Evolutionary conservation across 2,329 filamentous ascomycete genomes (phyloP).

Genomic region (Penicillium paneum): DNA sequence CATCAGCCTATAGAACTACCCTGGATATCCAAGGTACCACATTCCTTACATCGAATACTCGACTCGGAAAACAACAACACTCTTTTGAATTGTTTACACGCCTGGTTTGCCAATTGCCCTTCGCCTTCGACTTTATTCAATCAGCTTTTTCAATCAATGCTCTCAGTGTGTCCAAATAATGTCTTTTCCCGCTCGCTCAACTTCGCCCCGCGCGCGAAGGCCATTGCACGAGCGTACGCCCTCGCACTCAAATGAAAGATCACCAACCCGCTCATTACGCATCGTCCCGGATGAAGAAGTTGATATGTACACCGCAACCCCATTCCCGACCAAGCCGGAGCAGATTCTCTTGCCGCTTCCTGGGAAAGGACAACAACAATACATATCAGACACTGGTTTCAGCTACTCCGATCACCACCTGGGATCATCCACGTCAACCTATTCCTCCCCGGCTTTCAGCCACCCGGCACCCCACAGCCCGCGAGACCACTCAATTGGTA

Average conservation of each 20-base stretch:
- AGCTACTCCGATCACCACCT: slow-evolving; percentile 31
- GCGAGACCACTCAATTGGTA: slow-evolving; percentile 27
- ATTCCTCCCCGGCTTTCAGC: slow-evolving; percentile 29
- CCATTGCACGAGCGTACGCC: slow-evolving; percentile 47
- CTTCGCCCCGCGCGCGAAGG: slow-evolving; percentile 38
- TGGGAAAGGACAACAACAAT: slow-evolving; percentile 37
- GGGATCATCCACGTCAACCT: slow-evolving; percentile 28
- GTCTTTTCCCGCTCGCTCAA: slow-evolving; percentile 30
- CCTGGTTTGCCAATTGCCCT: neutral
- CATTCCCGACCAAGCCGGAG: slow-evolving; percentile 48
- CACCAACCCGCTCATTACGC: slow-evolving; percentile 38
- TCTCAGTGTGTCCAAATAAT: slow-evolving; percentile 29
- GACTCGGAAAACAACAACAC: slow-evolving; percentile 18
- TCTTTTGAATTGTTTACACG: slow-evolving; percentile 3
- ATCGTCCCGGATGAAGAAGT: slow-evolving; percentile 34
- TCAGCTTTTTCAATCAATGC: slow-evolving; percentile 20
- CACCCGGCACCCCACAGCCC: slow-evolving; percentile 26
- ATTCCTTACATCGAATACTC: slow-evolving; percentile 24
- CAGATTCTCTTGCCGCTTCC: slow-evolving; percentile 45
- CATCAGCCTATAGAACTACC: slow-evolving; percentile 9
- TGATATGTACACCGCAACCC: slow-evolving; percentile 42
- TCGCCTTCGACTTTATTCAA: neutral
- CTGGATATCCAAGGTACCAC: slow-evolving; percentile 4
- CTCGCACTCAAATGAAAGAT: slow-evolving; percentile 46
- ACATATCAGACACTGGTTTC: slow-evolving; percentile 31